A percentile compares a stretch with the other conserved stretches of the same genome.
phyloP scores from a whole-genome alignment of 2,329 filamentous ascomycete genomes.

The Diaporthe humulicola region DNA sequence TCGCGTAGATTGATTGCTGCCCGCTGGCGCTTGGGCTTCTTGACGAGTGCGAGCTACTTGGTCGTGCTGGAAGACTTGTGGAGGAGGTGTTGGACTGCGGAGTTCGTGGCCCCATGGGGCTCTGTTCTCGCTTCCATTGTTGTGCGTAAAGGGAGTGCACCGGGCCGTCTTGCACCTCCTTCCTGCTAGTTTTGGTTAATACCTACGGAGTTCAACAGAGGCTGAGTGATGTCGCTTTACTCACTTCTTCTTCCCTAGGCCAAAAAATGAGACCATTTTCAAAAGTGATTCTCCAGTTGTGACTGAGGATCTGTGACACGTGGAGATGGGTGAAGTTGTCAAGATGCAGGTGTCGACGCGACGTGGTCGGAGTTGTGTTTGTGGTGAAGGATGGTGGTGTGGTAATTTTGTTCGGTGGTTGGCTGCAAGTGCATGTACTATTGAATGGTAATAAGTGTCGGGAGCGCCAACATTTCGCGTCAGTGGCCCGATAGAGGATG shows the following conservation, averaged over 20 bases:
- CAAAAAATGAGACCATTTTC: slow-evolving; percentile 20
- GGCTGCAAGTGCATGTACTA: not conserved
- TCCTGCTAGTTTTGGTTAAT: slow-evolving; percentile 3
- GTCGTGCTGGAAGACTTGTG: slow-evolving; percentile 1
- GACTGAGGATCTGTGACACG: not conserved
- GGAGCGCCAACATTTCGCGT: slow-evolving; percentile 12
- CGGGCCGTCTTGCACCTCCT: not conserved
- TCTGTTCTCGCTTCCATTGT: slow-evolving; percentile 26
- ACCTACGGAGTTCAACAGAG: not conserved
- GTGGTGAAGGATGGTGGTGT: not conserved
- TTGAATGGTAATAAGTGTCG: slow-evolving; percentile 7
- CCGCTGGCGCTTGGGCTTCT: not conserved
- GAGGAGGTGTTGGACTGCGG: not conserved
- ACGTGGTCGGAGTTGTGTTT: slow-evolving; percentile 9
- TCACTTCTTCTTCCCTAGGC: slow-evolving; percentile 23
- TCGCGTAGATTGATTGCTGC: slow-evolving; percentile 6
- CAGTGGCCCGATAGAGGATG: slow-evolving; percentile 17
- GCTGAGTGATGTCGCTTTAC: not conserved
- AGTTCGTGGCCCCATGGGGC: slow-evolving; percentile 10
- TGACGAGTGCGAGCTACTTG: slow-evolving; percentile 24
- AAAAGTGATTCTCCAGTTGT: not conserved
- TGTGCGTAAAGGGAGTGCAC: slow-evolving; percentile 24
- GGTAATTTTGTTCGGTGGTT: not conserved
- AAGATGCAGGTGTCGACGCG: slow-evolving; percentile 1
- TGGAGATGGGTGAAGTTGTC: not conserved